These are phyloP conservation scores for Moringa oleifera DNA, from an alignment of 345 rosid genomes.

Conservation along the genomic window DNA sequence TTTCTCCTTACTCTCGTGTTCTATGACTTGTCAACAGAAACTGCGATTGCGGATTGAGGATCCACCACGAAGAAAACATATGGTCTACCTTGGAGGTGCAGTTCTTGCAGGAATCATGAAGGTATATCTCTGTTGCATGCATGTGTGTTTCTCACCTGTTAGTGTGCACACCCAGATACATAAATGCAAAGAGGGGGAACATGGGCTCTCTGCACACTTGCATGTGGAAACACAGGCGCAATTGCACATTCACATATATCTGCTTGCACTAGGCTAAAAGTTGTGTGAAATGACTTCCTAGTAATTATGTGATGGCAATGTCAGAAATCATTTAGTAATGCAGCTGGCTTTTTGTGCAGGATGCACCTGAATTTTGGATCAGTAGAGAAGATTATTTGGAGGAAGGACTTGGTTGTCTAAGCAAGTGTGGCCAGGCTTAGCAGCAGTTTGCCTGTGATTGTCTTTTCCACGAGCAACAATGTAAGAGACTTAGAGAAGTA, in stretches of 20 bases:
- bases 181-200: no score
- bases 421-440: conserved; percentile 64
- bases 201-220: no score
- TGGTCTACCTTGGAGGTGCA: conserved; percentile 98
- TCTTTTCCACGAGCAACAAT: neutral
- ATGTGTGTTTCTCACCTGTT: conserved; percentile 1
- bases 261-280: neutral
- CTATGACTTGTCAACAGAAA: conserved; percentile 44
- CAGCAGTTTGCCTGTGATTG: neutral
- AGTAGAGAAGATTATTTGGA: conserved; percentile 86
- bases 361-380: conserved; percentile 97
- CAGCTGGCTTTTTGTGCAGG: conserved; percentile 39
- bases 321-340: conserved; percentile 6
- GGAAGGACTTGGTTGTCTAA: conserved; percentile 77
- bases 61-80: conserved; percentile 97
- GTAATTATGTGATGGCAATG: no score
- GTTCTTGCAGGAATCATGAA: conserved; percentile 99
- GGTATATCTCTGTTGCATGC: conserved; percentile 44
- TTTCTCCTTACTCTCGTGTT: neutral
- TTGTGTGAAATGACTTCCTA: no score
- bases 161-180: neutral
- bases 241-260: neutral
- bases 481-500: no score
- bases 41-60: conserved; percentile 83
- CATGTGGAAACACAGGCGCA: neutral